phyloP scores from a whole-genome alignment of 192 early-diverging fungal species.

The Chytriomyces hyalinus region DNA sequence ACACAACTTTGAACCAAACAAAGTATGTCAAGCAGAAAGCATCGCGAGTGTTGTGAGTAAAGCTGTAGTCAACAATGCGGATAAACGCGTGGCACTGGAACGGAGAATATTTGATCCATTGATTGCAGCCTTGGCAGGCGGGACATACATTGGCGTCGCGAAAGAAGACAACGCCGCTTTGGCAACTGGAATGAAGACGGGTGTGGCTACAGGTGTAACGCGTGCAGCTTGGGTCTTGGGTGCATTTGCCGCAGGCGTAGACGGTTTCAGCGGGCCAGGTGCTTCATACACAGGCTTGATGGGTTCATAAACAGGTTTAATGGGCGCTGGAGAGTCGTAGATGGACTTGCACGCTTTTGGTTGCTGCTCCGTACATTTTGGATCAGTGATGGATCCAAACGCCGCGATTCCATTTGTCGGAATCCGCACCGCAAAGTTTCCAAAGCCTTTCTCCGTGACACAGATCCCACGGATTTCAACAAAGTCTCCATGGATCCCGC shows the following conservation, averaged over 20 bases:
- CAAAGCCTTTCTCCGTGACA: neutral
- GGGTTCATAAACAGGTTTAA: neutral
- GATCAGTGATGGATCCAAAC: neutral
- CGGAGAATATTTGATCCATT: too few species aligned
- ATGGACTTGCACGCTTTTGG: slow-evolving; percentile 6
- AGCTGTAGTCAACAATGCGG: too few species aligned
- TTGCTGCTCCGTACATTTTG: slow-evolving; percentile 13
- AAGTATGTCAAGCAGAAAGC: too few species aligned
- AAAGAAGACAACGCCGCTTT: too few species aligned
- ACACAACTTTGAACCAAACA: too few species aligned
- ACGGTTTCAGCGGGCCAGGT: neutral
- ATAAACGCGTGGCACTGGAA: too few species aligned
- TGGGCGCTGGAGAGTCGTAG: neutral
- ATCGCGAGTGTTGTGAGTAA: too few species aligned
- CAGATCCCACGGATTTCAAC: slow-evolving; percentile 7
- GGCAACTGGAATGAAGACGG: too few species aligned
- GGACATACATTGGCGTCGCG: too few species aligned
- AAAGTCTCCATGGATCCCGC: neutral
- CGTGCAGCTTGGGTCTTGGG: neutral
- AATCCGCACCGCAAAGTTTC: neutral
- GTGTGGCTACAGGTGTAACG: too few species aligned
- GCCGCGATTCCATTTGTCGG: neutral
- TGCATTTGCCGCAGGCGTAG: neutral
- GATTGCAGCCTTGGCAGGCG: too few species aligned
- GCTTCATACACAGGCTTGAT: too few species aligned